Evolutionary conservation across 331 rosid genomes (phyloP).

Genomic region (Rhamnella rubrinervis): DNA sequence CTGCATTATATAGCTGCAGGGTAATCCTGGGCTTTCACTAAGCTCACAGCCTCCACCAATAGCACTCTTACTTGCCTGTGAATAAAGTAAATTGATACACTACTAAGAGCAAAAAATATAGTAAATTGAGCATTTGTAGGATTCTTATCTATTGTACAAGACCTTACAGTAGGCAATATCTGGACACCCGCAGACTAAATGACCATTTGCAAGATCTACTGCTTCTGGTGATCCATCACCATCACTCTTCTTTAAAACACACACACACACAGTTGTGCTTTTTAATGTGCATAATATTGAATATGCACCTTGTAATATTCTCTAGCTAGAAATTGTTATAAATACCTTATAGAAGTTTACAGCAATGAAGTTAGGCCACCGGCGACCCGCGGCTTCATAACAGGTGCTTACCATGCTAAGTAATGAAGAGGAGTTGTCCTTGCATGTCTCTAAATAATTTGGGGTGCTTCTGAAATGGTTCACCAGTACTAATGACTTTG

Average conservation of each 20-base stretch:
- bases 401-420: conserved; percentile 7
- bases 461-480: background rate
- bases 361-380: conserved; percentile 13
- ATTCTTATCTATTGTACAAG: background rate
- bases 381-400: background rate
- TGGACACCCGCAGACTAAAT: conserved; percentile 3
- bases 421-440: background rate
- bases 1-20: no score
- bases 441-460: background rate
- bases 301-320: no score
- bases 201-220: conserved; percentile 8
- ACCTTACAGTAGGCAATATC: conserved; percentile 15
- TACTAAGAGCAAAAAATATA: background rate
- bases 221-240: conserved; percentile 1
- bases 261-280: no score
- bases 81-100: background rate
- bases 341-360: background rate
- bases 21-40: no score
- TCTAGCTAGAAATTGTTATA: background rate
- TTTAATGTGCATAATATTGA: background rate
- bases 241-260: background rate
- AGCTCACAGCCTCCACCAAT: no score
- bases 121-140: background rate
- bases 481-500: conserved; percentile 9
- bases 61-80: no score